phyloP scores from a whole-genome alignment of 2,329 filamentous ascomycete genomes.

The Lomentospora prolificans region DNA sequence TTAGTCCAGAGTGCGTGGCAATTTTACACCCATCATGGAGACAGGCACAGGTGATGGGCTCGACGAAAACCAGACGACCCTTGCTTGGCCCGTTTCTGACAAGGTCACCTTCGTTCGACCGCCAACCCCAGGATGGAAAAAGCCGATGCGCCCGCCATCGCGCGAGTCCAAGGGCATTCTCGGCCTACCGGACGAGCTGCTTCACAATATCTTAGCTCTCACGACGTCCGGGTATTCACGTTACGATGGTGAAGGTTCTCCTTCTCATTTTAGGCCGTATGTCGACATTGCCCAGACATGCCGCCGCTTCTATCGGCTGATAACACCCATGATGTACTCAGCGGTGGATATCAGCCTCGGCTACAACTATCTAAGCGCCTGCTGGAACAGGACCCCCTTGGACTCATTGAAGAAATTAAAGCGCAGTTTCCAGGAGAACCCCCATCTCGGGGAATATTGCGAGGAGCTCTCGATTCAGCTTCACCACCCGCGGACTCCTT shows the following conservation, averaged over 20 bases:
- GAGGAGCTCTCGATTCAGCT: background rate
- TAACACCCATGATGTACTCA: background rate
- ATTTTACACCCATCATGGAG: too few relatives aligned
- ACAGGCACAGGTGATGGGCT: too few relatives aligned
- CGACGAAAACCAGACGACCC: too few relatives aligned
- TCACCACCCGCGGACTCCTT: background rate
- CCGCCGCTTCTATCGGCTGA: background rate
- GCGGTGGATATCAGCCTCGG: background rate
- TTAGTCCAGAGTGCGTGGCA: too few relatives aligned
- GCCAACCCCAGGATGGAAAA: background rate
- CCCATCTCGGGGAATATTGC: background rate
- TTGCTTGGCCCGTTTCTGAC: too few relatives aligned
- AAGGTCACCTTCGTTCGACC: background rate
- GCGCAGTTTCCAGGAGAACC: background rate
- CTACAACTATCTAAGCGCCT: background rate
- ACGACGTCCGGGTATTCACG: background rate
- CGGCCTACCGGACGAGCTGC: background rate
- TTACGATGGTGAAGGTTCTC: background rate
- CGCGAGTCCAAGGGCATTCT: background rate
- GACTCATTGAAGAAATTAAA: background rate
- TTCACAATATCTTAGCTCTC: background rate
- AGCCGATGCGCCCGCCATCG: background rate
- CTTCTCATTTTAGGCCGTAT: background rate
- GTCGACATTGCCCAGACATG: background rate
- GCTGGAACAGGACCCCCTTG: background rate